These are phyloP conservation scores for Peniophora sp. DNA, from an alignment of 1,284 basidiomycete genomes.

Conservation along the genomic window DNA sequence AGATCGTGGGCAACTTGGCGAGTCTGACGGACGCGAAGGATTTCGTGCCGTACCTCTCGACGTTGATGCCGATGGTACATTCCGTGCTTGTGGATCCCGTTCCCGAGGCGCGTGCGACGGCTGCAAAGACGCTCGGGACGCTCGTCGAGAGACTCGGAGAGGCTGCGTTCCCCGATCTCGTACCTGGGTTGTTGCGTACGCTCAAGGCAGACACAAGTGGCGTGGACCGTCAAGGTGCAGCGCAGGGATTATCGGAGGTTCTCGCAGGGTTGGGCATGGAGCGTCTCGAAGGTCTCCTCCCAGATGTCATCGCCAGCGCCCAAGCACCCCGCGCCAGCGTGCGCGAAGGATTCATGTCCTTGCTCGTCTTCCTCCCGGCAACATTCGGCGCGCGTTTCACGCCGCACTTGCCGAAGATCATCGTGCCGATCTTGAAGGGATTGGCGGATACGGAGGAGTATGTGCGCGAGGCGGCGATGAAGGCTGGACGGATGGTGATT, in stretches of 20 bases:
- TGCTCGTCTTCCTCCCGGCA: constrained; percentile 93
- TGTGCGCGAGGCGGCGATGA: constrained; percentile 94
- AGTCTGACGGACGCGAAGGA: constrained; percentile 94
- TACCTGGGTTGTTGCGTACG: constrained; percentile 83
- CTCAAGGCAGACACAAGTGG: constrained; percentile 93
- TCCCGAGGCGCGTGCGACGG: constrained; percentile 94
- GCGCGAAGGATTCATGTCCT: constrained; percentile 96
- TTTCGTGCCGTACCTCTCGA: constrained; percentile 88
- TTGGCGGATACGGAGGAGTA: constrained; percentile 93
- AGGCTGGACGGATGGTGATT: constrained; percentile 98
- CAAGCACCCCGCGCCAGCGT: constrained; percentile 88
- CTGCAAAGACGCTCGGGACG: constrained; percentile 95
- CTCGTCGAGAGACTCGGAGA: constrained; percentile 96
- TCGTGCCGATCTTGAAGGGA: constrained; percentile 88
- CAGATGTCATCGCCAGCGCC: constrained; percentile 90
- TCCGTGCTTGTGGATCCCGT: constrained; percentile 92
- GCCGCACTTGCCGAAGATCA: constrained; percentile 92
- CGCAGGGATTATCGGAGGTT: constrained; percentile 96
- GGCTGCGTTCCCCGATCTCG: constrained; percentile 91
- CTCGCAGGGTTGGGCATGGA: constrained; percentile 96
- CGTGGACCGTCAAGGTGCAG: constrained; percentile 95
- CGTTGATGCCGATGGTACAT: constrained; percentile 87
- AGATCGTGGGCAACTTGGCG: constrained; percentile 95
- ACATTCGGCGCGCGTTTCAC: constrained; percentile 96
- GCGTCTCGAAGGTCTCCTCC: constrained; percentile 88